Percentiles rank a stretch among this genome's conserved stretches.
Evolutionary conservation across 73 alveolate genomes (phyloP).

Genomic region (Paramecium sonneborni): DNA sequence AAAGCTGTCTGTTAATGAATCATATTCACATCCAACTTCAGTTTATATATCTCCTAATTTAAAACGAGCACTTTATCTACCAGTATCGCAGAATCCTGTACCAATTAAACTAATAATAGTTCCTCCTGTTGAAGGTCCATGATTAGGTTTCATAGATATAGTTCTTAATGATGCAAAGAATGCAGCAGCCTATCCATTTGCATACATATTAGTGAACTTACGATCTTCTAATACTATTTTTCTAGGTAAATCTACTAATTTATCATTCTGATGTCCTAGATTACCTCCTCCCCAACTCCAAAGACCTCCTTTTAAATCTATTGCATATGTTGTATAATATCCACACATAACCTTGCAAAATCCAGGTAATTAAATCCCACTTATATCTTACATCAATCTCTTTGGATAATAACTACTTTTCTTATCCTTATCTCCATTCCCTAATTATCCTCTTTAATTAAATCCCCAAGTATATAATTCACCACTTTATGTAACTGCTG

Average conservation of each 20-base stretch:
- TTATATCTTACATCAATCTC: slow-evolving; percentile 82
- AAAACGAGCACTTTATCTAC: slow-evolving; percentile 92
- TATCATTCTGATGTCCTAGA: slow-evolving; percentile 88
- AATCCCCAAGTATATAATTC: slow-evolving; percentile 94
- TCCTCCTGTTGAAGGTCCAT: slow-evolving; percentile 99
- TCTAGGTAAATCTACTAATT: slow-evolving; percentile 79
- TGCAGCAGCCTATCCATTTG: slow-evolving; percentile 91
- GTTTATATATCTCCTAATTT: slow-evolving; percentile 88
- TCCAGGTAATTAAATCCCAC: slow-evolving; percentile 76
- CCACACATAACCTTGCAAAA: slow-evolving; percentile 90
- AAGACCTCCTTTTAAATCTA: slow-evolving; percentile 85
- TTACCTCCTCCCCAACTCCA: slow-evolving; percentile 98
- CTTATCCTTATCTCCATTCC: slow-evolving; percentile 85
- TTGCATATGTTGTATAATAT: slow-evolving; percentile 88
- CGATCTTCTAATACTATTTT: slow-evolving; percentile 91
- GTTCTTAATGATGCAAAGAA: slow-evolving; percentile 98
- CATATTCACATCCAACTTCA: slow-evolving; percentile 94
- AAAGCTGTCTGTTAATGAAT: slow-evolving; percentile 82
- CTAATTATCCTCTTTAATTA: slow-evolving; percentile 96
- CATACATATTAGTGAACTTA: slow-evolving; percentile 89
- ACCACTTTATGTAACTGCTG: slow-evolving; percentile 93
- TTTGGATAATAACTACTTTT: slow-evolving; percentile 86
- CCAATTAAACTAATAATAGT: slow-evolving; percentile 93
- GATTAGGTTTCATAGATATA: slow-evolving; percentile 91
- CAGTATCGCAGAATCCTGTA: slow-evolving; percentile 96